Conservation (phyloP, 306 rosid genomes). For the Arachis stenosperma region DNA sequence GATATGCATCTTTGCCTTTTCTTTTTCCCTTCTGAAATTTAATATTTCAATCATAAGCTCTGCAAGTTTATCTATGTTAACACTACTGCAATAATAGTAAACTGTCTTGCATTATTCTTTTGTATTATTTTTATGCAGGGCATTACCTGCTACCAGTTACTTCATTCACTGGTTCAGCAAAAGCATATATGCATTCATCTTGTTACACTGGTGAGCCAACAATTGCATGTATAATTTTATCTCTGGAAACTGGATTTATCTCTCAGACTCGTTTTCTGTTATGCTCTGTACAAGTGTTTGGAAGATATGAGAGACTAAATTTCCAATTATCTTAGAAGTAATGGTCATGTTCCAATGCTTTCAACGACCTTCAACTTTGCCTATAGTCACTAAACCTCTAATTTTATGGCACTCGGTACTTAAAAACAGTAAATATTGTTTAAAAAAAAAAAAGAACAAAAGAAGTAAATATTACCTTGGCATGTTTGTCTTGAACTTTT, state of each 20-base stretch:
- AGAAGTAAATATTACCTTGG: slow-evolving; percentile 7
- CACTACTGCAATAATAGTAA: slow-evolving; percentile 21
- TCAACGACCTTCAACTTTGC: slow-evolving; percentile 19
- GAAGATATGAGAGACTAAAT: background rate
- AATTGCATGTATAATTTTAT: slow-evolving; percentile 19
- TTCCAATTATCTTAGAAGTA: background rate
- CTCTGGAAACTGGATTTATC: too few species aligned
- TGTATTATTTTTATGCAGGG: slow-evolving; percentile 57
- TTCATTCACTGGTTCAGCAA: slow-evolving; percentile 82
- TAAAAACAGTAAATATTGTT: background rate
- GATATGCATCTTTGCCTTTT: slow-evolving; percentile 7
- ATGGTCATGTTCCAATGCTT: slow-evolving; percentile 22
- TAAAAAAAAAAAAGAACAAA: too few species aligned
- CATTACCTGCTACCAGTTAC: slow-evolving; percentile 78
- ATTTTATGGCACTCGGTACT: slow-evolving; percentile 8
- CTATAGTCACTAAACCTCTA: slow-evolving; percentile 7
- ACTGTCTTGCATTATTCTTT: slow-evolving; percentile 30
- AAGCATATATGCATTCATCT: slow-evolving; percentile 84
- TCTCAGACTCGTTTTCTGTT: background rate
- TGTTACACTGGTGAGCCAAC: slow-evolving; percentile 76
- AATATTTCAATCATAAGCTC: slow-evolving; percentile 30
- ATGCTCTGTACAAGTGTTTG: background rate
- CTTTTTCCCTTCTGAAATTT: background rate
- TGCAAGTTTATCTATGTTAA: slow-evolving; percentile 12
- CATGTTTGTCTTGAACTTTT: slow-evolving; percentile 34